A percentile compares a stretch with the other conserved stretches of the same genome.
These are phyloP conservation scores for Pythium rhizo-oryzae DNA, from an alignment of 352 stramenopile genomes.

Conservation along the genomic window DNA sequence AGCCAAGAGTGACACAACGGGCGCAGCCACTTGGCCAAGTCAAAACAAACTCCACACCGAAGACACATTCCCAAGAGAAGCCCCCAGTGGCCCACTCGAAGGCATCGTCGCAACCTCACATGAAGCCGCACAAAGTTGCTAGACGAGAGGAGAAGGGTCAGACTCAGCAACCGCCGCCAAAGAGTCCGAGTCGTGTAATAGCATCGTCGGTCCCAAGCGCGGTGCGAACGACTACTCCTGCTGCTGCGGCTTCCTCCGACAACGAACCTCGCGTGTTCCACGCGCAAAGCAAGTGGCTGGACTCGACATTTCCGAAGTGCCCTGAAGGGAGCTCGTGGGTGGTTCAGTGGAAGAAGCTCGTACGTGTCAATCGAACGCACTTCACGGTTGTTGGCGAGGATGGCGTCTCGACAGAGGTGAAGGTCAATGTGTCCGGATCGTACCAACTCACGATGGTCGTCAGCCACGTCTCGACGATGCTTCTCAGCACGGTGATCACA, in stretches of 20 bases:
- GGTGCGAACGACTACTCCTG: not conserved
- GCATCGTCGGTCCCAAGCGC: not conserved
- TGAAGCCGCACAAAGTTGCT: not conserved
- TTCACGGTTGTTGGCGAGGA: not conserved
- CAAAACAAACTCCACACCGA: no score
- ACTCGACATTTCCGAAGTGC: not conserved
- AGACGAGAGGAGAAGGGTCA: not conserved
- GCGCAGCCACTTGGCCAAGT: not conserved
- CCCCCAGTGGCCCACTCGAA: not conserved
- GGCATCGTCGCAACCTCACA: not conserved
- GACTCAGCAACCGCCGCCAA: not conserved
- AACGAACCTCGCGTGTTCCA: conserved; percentile 2
- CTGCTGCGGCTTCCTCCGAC: not conserved
- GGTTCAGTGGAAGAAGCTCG: conserved; percentile 11
- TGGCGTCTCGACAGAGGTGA: not conserved
- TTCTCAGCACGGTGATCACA: conserved; percentile 27
- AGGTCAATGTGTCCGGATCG: conserved; percentile 20
- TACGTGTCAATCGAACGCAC: not conserved
- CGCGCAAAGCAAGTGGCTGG: not conserved
- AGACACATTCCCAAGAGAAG: not conserved
- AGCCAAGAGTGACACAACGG: not conserved
- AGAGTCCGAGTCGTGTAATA: not conserved
- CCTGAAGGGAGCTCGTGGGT: not conserved
- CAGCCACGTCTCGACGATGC: conserved; percentile 36
- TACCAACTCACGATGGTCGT: conserved; percentile 54